Percentiles rank a stretch among this genome's conserved stretches.
These are phyloP conservation scores for Ottelia alismoides DNA, from an alignment of 106 monocot species.

Conservation along the genomic window DNA sequence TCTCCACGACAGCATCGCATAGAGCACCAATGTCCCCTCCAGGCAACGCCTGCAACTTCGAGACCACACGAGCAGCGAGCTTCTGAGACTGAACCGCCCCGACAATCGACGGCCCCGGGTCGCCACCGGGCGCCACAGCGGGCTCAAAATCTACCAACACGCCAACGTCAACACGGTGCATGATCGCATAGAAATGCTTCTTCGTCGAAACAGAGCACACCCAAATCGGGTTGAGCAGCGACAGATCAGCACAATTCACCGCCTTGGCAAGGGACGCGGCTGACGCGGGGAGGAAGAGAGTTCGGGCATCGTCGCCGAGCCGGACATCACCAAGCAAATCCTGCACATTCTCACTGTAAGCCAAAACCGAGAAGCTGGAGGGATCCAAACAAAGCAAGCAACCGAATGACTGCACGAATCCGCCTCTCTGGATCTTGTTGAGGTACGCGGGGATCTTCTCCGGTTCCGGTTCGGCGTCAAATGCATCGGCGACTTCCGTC, in stretches of 20 bases:
- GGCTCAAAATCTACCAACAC: conserved; percentile 65
- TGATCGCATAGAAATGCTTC: conserved; percentile 66
- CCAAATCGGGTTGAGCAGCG: conserved; percentile 55
- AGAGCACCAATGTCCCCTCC: conserved; percentile 50
- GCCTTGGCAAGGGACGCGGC: conserved; percentile 51
- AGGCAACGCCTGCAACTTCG: conserved; percentile 51
- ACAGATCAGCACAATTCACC: conserved; percentile 35
- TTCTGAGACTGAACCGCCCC: conserved; percentile 67
- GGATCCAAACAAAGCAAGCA: conserved; percentile 40
- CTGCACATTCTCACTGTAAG: conserved; percentile 56
- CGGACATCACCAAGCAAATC: conserved; percentile 57
- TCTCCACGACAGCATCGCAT: conserved; percentile 58
- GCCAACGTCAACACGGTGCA: conserved; percentile 46
- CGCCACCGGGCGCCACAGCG: conserved; percentile 33
- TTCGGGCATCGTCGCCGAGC: conserved; percentile 40
- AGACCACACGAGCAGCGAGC: conserved; percentile 59
- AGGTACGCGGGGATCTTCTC: conserved; percentile 42
- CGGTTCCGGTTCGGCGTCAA: background rate
- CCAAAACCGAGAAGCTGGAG: conserved; percentile 27
- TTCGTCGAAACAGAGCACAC: conserved; percentile 43
- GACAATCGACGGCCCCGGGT: conserved; percentile 46
- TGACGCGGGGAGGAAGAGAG: conserved; percentile 33
- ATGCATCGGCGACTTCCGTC: background rate
- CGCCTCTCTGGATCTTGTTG: conserved; percentile 42
- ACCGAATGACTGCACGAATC: conserved; percentile 59